Percentiles rank a stretch among this genome's conserved stretches.
phyloP scores from a whole-genome alignment of 768 basidiomycete species.

The Solioccasus polychromus region DNA sequence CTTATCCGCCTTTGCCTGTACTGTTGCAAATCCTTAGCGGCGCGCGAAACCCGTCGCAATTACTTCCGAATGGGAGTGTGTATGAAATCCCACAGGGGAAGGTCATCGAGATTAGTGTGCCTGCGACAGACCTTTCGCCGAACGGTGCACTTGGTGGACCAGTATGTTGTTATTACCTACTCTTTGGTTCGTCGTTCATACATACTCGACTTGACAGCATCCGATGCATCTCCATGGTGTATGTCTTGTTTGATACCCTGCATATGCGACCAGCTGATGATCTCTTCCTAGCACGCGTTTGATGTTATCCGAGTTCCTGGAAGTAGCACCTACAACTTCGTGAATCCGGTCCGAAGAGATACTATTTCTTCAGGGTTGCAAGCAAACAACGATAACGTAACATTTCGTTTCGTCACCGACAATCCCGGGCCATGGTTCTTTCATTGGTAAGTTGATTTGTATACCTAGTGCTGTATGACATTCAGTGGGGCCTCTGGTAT shows the following conservation, averaged over 20 bases:
- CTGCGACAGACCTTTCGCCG: slow-evolving; percentile 7
- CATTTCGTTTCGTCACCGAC: slow-evolving; percentile 61
- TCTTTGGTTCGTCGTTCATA: too few species aligned
- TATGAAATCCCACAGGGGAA: slow-evolving; percentile 40
- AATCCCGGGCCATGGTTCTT: slow-evolving; percentile 42
- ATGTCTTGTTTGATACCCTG: slow-evolving; percentile 11
- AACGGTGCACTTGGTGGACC: slow-evolving; percentile 12
- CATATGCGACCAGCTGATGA: not conserved
- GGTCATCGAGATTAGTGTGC: slow-evolving; percentile 45
- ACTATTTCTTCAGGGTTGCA: slow-evolving; percentile 33
- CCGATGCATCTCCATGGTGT: slow-evolving; percentile 45
- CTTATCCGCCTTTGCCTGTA: slow-evolving; percentile 40
- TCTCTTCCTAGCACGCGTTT: slow-evolving; percentile 34
- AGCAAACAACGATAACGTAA: slow-evolving; percentile 37
- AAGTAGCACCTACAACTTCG: slow-evolving; percentile 38
- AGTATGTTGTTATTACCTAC: slow-evolving; percentile 5
- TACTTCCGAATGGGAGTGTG: slow-evolving; percentile 42
- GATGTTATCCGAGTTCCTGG: slow-evolving; percentile 40
- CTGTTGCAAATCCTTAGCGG: slow-evolving; percentile 43
- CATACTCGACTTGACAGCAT: too few species aligned
- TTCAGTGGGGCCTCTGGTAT: not conserved
- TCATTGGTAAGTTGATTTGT: slow-evolving; percentile 17
- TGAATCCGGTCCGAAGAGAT: slow-evolving; percentile 53
- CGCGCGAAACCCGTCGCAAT: slow-evolving; percentile 27
- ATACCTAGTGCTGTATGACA: too few species aligned